Evolutionary conservation across 805 yeast genomes (phyloP), one percentile per base, ranked within the genome.

Genomic region (Zygoascus biomembranicola): DNA sequence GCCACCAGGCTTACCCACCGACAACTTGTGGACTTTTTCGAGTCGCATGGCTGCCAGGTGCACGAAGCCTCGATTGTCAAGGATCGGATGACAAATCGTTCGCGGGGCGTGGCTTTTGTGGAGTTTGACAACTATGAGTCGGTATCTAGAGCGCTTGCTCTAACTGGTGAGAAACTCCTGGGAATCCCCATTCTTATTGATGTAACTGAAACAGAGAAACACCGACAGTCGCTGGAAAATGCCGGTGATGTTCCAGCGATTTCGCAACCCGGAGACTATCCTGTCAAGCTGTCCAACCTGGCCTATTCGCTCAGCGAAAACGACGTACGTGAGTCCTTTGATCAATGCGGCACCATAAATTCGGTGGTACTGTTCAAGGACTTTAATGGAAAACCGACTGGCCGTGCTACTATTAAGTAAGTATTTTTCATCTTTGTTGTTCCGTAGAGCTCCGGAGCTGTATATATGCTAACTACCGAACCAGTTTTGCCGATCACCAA

Each of bases 301-400:
- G 60, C 62, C 52, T 66, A 64, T 53, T 61, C 59, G 10, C 52
- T 66, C 63, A 77, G 84, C 0, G 97, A 90, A 65, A 78, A 79
- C 4, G 96, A 90, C 52, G 84, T 88, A 67, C 71, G 73, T 43
- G 70, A 76, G 18, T 72, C 88, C n/a, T 89, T 90, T 62, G 63
- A 76, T 20, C 68, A 77, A 2, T 90, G 72, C 65, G 97, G 97
- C 14, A 71, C 73, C 13, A 70, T 90, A 32, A 86, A 82, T 58
- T 95, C 87, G 68, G 95, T 89, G 1, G 94, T 86, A 66, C 75
- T 90, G 63, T 96, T 96, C 5, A 69, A 86, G 49, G 96, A 90
- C 62, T 78, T 94, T 69, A 9, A 19, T 11, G 47, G 47, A 10
- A 44, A 44, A 14, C 32, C 31, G 2, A 26, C 20, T 18, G 47